These are phyloP conservation scores for Pouteria glomerata DNA, from an alignment of 148 eudicot genomes.

Conservation along the genomic window DNA sequence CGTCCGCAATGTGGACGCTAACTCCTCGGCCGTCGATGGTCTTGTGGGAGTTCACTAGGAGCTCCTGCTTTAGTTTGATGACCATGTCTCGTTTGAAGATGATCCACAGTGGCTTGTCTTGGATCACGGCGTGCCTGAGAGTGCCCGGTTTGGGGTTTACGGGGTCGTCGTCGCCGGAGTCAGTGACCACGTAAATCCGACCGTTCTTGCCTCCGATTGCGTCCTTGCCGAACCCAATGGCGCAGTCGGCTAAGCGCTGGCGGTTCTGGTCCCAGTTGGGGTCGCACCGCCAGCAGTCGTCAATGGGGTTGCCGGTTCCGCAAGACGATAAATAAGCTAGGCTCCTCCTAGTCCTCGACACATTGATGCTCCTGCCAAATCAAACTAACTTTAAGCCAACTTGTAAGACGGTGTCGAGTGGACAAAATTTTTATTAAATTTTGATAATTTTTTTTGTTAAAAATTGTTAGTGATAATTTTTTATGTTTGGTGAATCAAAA, in stretches of 20 bases:
- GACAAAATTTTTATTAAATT: no score
- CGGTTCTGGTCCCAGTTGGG: constrained; percentile 19
- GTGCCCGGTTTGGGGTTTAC: constrained; percentile 30
- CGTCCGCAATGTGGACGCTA: constrained; percentile 31
- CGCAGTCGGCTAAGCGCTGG: constrained; percentile 28
- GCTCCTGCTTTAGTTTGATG: constrained; percentile 24
- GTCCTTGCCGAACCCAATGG: constrained; percentile 28
- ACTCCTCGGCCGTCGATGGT: constrained; percentile 37
- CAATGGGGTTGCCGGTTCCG: constrained; percentile 26
- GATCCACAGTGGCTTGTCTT: constrained; percentile 31
- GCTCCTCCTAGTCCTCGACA: constrained; percentile 24
- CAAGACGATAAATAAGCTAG: constrained; percentile 18
- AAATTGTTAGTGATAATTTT: no score
- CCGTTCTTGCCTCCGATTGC: constrained; percentile 26
- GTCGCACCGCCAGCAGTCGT: constrained; percentile 27
- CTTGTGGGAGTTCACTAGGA: constrained; percentile 31
- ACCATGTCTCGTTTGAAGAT: constrained; percentile 36
- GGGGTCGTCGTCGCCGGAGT: constrained; percentile 20
- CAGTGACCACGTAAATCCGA: constrained; percentile 16
- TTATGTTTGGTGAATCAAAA: no score
- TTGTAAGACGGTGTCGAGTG: no score
- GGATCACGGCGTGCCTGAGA: constrained; percentile 25
- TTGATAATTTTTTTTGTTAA: no score
- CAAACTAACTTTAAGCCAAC: no score
- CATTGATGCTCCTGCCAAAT: constrained; percentile 24